Base-by-base conservation (phyloP, 164 flowering plant genomes). In the Macadamia tetraphylla region DNA sequence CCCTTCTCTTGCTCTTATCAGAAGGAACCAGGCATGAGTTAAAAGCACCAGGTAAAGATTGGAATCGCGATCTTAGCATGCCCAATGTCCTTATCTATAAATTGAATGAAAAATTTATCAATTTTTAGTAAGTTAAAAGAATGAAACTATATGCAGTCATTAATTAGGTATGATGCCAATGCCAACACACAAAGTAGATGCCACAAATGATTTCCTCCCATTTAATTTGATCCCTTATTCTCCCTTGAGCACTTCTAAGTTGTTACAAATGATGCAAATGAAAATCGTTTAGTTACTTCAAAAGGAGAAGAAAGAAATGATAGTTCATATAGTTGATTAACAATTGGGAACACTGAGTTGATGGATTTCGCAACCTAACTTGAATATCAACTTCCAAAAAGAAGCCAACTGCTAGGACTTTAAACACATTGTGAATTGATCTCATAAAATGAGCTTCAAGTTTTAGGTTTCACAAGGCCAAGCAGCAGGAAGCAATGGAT, bases 41-140 rank as follows among this genome's bases (percentile, higher is more conserved):
- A 85, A 92, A 89, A 40, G 99, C 98, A 75, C 92, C 99, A 65
- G 99, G 99, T 79, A 95, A 67, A 55, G 99, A 95, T 72, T 92
- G 94, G 74, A 95, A 95, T 56, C 99, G 77, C 61, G 97, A 89
- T 73, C 99, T 82, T 69, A 95, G 80, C 99, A 95, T 95, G 60
- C 87, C 87, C 70, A 92, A 81, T 17, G 98, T 95, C 71, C 98
- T 83, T 70, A 95, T 88, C 99, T 95, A 83, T 63, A 71, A 63
- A 9, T 52, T 29, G 67, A 56, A 70, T 8, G 9, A 46, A 9
- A 46, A 46, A 46, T 46, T 11, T 46, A 8, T 46, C 13, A 9
- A 46, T 46, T 8, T 46, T 46, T 46, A 46, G 0, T 46, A 1
- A 46, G 51, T 4, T 17, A 14, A 53, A 17, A 43, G 51, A 42